Conservation (phyloP, 352 stramenopile genomes). For the Phytophthora syringae region DNA sequence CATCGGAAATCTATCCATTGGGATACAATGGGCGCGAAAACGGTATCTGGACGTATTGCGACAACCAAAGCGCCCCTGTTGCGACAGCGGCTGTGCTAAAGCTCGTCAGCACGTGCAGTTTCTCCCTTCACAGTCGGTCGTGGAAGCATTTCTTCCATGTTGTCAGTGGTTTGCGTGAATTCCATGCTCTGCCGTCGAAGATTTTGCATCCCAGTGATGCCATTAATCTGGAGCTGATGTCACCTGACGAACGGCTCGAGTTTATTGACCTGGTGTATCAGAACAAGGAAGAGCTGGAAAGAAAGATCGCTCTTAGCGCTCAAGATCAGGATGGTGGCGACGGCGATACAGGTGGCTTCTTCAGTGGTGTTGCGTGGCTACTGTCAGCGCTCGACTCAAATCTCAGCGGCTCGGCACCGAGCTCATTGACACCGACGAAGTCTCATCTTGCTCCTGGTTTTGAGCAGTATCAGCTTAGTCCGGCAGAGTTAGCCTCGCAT, state of each 20-base stretch:
- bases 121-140: slow-evolving; percentile 52
- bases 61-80: slow-evolving; percentile 72
- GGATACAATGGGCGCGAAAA: slow-evolving; percentile 71
- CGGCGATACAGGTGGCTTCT: slow-evolving; percentile 52
- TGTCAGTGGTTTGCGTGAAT: slow-evolving; percentile 64
- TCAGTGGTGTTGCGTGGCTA: slow-evolving; percentile 78
- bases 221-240: slow-evolving; percentile 47
- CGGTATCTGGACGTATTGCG: slow-evolving; percentile 63
- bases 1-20: slow-evolving; percentile 61
- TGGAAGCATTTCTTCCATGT: slow-evolving; percentile 77
- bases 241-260: slow-evolving; percentile 50
- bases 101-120: slow-evolving; percentile 63
- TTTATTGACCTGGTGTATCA: slow-evolving; percentile 65
- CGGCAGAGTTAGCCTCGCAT: slow-evolving; percentile 50
- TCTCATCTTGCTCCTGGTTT: slow-evolving; percentile 35
- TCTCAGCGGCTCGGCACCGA: slow-evolving; percentile 27
- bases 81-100: slow-evolving; percentile 77
- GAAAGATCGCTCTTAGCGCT: slow-evolving; percentile 48
- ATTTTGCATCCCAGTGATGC: slow-evolving; percentile 50
- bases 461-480: slow-evolving; percentile 39
- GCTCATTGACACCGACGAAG: slow-evolving; percentile 18
- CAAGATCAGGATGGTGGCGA: slow-evolving; percentile 35
- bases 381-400: slow-evolving; percentile 71
- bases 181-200: slow-evolving; percentile 58
- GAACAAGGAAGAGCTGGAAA: slow-evolving; percentile 64